Conservation (phyloP, 1,139 yeast species). For the Meyerozyma guilliermondii region DNA sequence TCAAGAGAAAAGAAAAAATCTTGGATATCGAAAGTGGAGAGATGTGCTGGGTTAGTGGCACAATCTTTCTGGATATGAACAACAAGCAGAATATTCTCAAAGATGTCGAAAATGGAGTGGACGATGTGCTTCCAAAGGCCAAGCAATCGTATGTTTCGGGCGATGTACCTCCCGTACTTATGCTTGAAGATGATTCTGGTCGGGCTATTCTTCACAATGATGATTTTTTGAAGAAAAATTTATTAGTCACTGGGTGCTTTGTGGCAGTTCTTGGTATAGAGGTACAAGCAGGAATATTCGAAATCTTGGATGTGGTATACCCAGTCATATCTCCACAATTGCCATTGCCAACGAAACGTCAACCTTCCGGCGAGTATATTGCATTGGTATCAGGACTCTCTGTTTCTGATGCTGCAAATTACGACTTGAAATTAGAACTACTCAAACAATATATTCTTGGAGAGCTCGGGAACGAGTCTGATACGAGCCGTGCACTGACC, state of each 20-base stretch:
- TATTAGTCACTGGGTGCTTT: slow-evolving; percentile 81
- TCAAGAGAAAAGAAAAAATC: slow-evolving; percentile 53
- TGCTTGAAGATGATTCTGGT: slow-evolving; percentile 93
- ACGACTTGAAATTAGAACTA: slow-evolving; percentile 50
- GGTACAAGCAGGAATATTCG: slow-evolving; percentile 76
- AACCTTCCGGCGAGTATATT: slow-evolving; percentile 24
- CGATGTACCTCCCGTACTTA: slow-evolving; percentile 51
- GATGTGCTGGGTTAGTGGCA: slow-evolving; percentile 88
- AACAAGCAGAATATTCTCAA: slow-evolving; percentile 79
- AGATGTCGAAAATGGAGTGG: slow-evolving; percentile 64
- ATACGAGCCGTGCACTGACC: slow-evolving; percentile 18
- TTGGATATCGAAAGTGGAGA: slow-evolving; percentile 68
- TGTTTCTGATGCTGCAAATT: slow-evolving; percentile 37
- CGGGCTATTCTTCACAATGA: slow-evolving; percentile 73
- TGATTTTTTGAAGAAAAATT: slow-evolving; percentile 37
- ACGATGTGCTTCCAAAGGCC: slow-evolving; percentile 43
- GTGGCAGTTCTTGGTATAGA: slow-evolving; percentile 87
- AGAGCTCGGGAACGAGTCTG: slow-evolving; percentile 43
- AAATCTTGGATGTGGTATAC: slow-evolving; percentile 72
- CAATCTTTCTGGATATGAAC: slow-evolving; percentile 78
- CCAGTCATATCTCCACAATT: slow-evolving; percentile 63
- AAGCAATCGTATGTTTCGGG: slow-evolving; percentile 24
- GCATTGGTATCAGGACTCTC: slow-evolving; percentile 76
- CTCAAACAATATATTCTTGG: slow-evolving; percentile 72
- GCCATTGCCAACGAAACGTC: slow-evolving; percentile 17